Evolutionary conservation across 768 basidiomycete genomes (phyloP), one percentile per base, ranked within the genome.

Genomic region (Pleurotus pulmonarius): DNA sequence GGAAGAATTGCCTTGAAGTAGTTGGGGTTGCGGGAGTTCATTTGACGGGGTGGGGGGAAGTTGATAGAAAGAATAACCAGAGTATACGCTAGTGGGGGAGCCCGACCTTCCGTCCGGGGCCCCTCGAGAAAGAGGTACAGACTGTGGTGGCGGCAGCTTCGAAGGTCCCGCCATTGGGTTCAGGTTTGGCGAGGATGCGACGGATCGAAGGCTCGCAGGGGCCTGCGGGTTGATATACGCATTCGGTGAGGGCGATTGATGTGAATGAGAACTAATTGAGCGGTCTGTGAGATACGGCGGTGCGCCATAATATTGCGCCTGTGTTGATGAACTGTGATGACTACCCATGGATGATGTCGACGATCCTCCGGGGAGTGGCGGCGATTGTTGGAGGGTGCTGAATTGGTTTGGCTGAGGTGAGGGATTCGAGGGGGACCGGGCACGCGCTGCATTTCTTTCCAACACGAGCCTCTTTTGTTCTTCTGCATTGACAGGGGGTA

Each of bases 21-120:
- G 41, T 43, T 55, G 56, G 18, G 43, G 38, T 56, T 4, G 60
- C 55, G 55, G 41, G 34, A 52, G 47, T 20, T 37, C 44, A 26
- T 41, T 68, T n/a, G 71, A 70, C 4, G 81, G 79, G 2, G 81
- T 80, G 16, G 81, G 75, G 11, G 65, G 58, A 41, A 83, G 69
- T 48, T 79, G 80, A 58, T 89, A 89, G 64, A 80, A 88, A 4
- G 87, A 88, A 63, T 88, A 88, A 12, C 71, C 67, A 16, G 86
- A 86, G 68, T 88, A 88, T 15, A 87, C 56, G 58, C 69, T 73
- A 3, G 70, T 64, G 8, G 76, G 68, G 1, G 78, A 77, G 24
- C 60, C 67, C 16, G 70, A 59, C 59, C 78, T 68, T 18, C 70
- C 48, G 40, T 72, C 67, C 12, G 75, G 74, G 7, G 73, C 71